Percentiles rank a stretch among this genome's conserved stretches.
phyloP scores from a whole-genome alignment of 2,329 filamentous ascomycete species.

The Epicoccum nigrum region DNA sequence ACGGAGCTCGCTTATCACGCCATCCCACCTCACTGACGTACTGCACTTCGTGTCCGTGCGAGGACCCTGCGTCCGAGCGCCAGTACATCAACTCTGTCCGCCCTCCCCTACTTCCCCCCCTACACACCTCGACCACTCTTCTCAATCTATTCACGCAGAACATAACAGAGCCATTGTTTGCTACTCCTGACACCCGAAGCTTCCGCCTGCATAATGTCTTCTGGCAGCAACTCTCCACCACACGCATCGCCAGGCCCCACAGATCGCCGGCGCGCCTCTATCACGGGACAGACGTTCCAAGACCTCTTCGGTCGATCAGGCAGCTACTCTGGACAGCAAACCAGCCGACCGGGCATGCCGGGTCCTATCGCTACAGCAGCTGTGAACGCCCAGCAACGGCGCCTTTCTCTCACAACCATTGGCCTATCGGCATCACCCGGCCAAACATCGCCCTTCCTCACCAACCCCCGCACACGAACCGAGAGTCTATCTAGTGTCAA shows the following conservation, averaged over 20 bases:
- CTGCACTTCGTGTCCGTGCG: constrained; percentile 19
- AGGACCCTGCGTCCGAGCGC: constrained; percentile 30
- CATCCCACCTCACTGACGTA: constrained; percentile 36
- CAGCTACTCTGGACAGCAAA: constrained; percentile 42
- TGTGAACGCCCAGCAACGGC: constrained; percentile 56
- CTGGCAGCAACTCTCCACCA: constrained; percentile 50
- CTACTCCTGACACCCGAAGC: neutral
- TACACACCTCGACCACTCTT: constrained; percentile 5
- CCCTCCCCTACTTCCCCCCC: constrained; percentile 22
- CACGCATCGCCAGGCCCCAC: constrained; percentile 45
- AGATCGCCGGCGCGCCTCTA: constrained; percentile 53
- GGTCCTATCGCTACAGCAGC: constrained; percentile 58
- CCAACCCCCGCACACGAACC: constrained; percentile 47
- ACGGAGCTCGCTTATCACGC: constrained; percentile 32
- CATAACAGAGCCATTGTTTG: neutral
- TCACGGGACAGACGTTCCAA: constrained; percentile 57
- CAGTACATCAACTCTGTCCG: constrained; percentile 12
- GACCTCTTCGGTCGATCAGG: constrained; percentile 53
- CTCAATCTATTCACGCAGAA: constrained; percentile 1
- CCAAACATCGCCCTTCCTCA: constrained; percentile 50
- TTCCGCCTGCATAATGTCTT: constrained; percentile 40
- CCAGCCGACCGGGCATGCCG: constrained; percentile 40
- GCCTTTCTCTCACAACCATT: constrained; percentile 57
- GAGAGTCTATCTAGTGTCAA: constrained; percentile 57
- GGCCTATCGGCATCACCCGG: constrained; percentile 54